A percentile compares a stretch with the other conserved stretches of the same genome.
phyloP scores from a whole-genome alignment of 208 protist species.

The Borovskyia barvae region DNA sequence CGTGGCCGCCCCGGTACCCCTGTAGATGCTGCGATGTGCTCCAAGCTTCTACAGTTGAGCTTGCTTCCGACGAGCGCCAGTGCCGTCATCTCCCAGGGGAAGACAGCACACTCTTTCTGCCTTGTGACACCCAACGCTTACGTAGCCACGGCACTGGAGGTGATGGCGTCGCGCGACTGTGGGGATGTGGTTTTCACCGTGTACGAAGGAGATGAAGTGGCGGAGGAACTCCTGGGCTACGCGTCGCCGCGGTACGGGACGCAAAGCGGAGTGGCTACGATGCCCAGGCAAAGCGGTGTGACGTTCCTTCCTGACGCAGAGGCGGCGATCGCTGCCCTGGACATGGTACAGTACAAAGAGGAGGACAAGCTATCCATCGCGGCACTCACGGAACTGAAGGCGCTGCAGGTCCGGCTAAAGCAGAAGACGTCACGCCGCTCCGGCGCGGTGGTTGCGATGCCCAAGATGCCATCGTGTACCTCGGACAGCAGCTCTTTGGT shows the following conservation, averaged over 20 bases:
- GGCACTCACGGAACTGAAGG: slow-evolving; percentile 50
- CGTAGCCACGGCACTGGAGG: slow-evolving; percentile 59
- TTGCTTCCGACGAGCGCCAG: slow-evolving; percentile 21
- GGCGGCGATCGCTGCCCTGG: slow-evolving; percentile 43
- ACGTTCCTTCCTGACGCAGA: slow-evolving; percentile 45
- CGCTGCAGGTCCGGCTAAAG: slow-evolving; percentile 39
- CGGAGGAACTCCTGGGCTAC: slow-evolving; percentile 57
- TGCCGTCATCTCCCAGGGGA: neutral
- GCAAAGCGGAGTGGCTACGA: slow-evolving; percentile 36
- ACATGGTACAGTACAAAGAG: slow-evolving; percentile 43
- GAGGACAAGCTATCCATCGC: slow-evolving; percentile 48
- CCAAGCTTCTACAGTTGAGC: slow-evolving; percentile 44
- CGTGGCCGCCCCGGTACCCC: slow-evolving; percentile 54
- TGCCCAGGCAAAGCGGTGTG: slow-evolving; percentile 41
- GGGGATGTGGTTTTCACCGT: slow-evolving; percentile 54
- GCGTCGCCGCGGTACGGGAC: slow-evolving; percentile 26
- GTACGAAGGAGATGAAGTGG: slow-evolving; percentile 63
- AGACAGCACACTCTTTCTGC: slow-evolving; percentile 13
- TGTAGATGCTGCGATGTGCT: slow-evolving; percentile 75
- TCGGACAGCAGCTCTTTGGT: too few species aligned
- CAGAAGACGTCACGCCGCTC: slow-evolving; percentile 4
- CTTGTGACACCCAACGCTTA: slow-evolving; percentile 63
- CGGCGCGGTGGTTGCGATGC: slow-evolving; percentile 12
- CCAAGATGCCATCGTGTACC: neutral
- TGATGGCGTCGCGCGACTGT: slow-evolving; percentile 27